Percentiles rank a stretch among this genome's conserved stretches.
These are phyloP conservation scores for Rutstroemia sp. DNA, from an alignment of 2,329 filamentous ascomycete species.

Conservation along the genomic window DNA sequence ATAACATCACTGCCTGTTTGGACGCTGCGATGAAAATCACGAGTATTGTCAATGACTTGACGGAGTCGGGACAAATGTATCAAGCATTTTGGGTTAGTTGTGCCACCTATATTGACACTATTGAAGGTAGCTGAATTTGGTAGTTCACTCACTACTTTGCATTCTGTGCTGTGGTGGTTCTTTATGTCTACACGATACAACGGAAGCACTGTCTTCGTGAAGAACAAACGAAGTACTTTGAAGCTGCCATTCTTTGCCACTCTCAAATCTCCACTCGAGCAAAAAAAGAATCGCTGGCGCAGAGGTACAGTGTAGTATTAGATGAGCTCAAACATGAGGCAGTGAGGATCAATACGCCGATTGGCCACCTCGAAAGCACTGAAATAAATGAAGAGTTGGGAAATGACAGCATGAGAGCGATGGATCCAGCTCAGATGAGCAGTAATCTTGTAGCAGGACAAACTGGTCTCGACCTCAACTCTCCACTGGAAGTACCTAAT, in stretches of 20 bases:
- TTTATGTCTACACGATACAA: slow-evolving; percentile 40
- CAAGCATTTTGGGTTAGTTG: slow-evolving; percentile 35
- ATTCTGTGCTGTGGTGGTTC: slow-evolving; percentile 37
- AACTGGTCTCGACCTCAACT: slow-evolving; percentile 11
- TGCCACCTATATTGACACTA: neutral
- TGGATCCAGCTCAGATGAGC: neutral
- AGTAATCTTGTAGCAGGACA: neutral
- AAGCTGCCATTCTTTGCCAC: slow-evolving; percentile 35
- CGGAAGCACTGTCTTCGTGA: slow-evolving; percentile 25
- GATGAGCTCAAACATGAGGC: slow-evolving; percentile 31
- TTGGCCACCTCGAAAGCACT: neutral
- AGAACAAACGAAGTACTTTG: slow-evolving; percentile 29
- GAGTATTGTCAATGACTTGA: slow-evolving; percentile 34
- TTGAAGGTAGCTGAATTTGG: neutral
- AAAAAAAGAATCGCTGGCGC: slow-evolving; percentile 32
- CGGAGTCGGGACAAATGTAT: slow-evolving; percentile 31
- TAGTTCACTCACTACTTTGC: slow-evolving; percentile 37
- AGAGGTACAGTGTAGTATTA: slow-evolving; percentile 37
- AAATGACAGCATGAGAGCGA: neutral
- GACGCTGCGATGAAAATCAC: slow-evolving; percentile 35
- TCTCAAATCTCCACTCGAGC: slow-evolving; percentile 33
- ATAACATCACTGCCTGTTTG: slow-evolving; percentile 30
- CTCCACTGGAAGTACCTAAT: slow-evolving; percentile 16
- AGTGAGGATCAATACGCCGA: neutral
- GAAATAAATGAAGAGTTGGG: neutral